These are phyloP conservation scores for Thymus mandschuricus DNA, from an alignment of 257 asterid species.

Conservation along the genomic window DNA sequence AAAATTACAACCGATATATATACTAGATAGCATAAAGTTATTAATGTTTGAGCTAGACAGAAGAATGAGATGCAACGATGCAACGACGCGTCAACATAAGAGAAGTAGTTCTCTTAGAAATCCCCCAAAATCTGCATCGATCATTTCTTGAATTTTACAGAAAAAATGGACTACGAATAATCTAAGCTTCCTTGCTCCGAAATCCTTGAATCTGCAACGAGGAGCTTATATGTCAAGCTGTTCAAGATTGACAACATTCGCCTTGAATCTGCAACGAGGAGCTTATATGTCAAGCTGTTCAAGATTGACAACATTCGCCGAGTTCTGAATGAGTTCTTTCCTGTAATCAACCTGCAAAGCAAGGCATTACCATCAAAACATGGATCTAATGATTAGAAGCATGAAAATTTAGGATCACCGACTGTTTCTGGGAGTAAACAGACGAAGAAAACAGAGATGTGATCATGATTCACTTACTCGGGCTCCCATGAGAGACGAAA, in stretches of 20 bases:
- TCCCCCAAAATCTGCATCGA: not conserved
- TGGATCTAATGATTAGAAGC: not conserved
- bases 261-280: constrained; percentile 19
- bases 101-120: not conserved
- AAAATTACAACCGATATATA: constrained; percentile 20
- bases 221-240: constrained; percentile 70
- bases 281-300: constrained; percentile 78
- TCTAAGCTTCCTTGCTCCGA: constrained; percentile 13
- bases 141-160: not conserved
- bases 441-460: not conserved
- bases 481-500: constrained; percentile 96
- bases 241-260: constrained; percentile 57
- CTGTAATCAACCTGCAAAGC: constrained; percentile 77
- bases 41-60: not conserved
- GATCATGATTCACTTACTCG: constrained; percentile 52
- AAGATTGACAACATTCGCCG: constrained; percentile 57
- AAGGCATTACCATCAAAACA: constrained; percentile 18
- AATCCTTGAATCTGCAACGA: constrained; percentile 2
- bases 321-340: constrained; percentile 70
- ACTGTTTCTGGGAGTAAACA: not conserved
- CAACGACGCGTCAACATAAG: not conserved
- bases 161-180: not conserved
- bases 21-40: constrained; percentile 13
- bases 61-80: not conserved
- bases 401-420: not conserved